A percentile compares a stretch with the other conserved stretches of the same genome.
These are phyloP conservation scores for Cryptococcus sp. DNA, from an alignment of 1,284 basidiomycete genomes.

Conservation along the genomic window DNA sequence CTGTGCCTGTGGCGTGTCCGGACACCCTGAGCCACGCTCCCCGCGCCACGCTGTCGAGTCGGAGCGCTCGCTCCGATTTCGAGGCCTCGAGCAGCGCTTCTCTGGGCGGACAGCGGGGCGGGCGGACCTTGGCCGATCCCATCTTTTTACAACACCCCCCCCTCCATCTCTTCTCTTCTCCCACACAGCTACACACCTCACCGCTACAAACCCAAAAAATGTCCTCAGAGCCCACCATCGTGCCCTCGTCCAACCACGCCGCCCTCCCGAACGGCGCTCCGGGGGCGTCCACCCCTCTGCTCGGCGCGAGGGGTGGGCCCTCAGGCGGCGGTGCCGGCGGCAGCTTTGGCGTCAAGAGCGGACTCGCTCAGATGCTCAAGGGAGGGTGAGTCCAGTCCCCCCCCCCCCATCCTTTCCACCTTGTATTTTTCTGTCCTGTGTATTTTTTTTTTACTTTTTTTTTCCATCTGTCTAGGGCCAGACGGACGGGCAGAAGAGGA, in stretches of 20 bases:
- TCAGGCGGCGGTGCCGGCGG: constrained; percentile 55
- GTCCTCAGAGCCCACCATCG: constrained; percentile 41
- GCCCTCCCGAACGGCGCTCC: constrained; percentile 33
- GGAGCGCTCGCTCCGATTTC: no score
- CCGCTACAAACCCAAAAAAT: constrained; percentile 10
- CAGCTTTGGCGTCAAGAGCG: constrained; percentile 90
- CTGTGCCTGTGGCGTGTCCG: no score
- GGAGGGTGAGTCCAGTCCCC: constrained; percentile 53
- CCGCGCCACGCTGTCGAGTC: no score
- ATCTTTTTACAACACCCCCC: no score
- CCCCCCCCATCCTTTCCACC: no score
- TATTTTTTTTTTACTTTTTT: background rate
- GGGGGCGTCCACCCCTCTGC: constrained; percentile 34
- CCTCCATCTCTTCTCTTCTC: no score
- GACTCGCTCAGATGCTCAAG: constrained; percentile 92
- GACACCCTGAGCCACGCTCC: no score
- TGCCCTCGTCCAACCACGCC: constrained; percentile 29
- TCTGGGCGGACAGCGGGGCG: no score
- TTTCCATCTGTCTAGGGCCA: background rate
- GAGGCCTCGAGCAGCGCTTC: no score
- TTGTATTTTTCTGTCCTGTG: no score
- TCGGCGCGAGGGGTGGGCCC: constrained; percentile 18
- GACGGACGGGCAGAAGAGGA: background rate
- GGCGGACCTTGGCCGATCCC: no score
- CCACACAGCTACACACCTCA: no score